Conservation (phyloP, 2,329 filamentous ascomycete genomes). For the Aspergillus floridensis region DNA sequence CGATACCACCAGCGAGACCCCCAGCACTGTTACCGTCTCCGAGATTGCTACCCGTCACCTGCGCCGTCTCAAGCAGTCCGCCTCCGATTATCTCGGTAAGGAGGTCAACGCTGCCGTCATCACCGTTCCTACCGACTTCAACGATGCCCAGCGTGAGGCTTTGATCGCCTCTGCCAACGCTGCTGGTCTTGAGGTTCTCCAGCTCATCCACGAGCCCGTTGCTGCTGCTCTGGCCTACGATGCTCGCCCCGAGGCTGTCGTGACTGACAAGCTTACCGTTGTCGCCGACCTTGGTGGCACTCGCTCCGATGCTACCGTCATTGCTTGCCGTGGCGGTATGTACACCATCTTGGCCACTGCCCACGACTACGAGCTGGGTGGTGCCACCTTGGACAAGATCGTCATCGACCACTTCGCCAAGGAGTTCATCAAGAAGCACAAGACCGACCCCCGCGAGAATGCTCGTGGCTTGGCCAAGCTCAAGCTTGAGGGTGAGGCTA, state of each 20-base stretch:
- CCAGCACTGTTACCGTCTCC: constrained; percentile 69
- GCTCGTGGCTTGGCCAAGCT: constrained; percentile 83
- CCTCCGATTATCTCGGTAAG: constrained; percentile 89
- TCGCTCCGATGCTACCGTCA: constrained; percentile 83
- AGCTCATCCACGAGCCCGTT: constrained; percentile 88
- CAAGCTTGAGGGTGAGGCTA: constrained; percentile 82
- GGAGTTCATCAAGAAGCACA: constrained; percentile 98
- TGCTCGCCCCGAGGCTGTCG: constrained; percentile 70
- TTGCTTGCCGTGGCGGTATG: constrained; percentile 90
- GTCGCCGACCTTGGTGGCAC: constrained; percentile 92
- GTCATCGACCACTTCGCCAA: constrained; percentile 96
- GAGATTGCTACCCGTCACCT: constrained; percentile 85
- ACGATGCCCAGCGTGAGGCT: constrained; percentile 79
- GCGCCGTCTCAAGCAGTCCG: constrained; percentile 74
- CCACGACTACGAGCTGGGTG: constrained; percentile 93
- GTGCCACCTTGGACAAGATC: constrained; percentile 80
- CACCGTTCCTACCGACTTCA: constrained; percentile 90
- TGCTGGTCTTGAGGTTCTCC: constrained; percentile 82
- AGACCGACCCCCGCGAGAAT: constrained; percentile 79
- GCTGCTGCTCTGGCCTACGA: constrained; percentile 89
- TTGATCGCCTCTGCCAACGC: constrained; percentile 73
- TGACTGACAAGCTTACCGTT: constrained; percentile 83
- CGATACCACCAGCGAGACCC: constrained; percentile 66
- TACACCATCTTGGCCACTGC: constrained; percentile 92
- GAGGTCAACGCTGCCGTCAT: constrained; percentile 92